phyloP scores from a whole-genome alignment of 2,329 filamentous ascomycete species.

The Fusarium multiceps region DNA sequence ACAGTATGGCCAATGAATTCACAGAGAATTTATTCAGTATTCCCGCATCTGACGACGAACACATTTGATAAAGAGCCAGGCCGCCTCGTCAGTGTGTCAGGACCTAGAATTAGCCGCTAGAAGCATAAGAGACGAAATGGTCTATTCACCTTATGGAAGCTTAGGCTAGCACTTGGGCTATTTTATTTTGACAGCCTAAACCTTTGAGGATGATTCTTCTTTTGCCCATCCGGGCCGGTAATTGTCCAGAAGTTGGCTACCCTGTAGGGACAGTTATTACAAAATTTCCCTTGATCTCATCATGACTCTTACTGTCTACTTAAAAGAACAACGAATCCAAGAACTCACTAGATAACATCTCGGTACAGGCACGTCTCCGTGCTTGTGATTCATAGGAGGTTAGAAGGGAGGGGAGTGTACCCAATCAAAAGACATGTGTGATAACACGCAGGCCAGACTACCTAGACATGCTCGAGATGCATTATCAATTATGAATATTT shows the following conservation, averaged over 20 bases:
- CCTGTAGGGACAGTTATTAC: too few species aligned
- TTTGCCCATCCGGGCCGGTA: too few species aligned
- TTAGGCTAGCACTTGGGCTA: too few species aligned
- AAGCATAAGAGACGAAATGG: too few species aligned
- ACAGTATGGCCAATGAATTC: constrained; percentile 48
- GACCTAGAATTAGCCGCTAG: too few species aligned
- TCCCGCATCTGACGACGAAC: constrained; percentile 22
- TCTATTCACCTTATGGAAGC: too few species aligned
- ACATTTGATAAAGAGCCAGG: constrained; percentile 14
- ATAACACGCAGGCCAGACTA: neutral
- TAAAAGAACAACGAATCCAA: neutral
- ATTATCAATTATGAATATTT: neutral
- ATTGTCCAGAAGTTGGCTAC: too few species aligned
- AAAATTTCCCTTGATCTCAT: too few species aligned
- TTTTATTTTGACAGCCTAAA: neutral
- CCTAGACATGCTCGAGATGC: neutral
- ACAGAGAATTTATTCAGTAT: constrained; percentile 46
- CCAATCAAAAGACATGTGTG: neutral
- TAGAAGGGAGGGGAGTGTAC: neutral
- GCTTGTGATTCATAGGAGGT: neutral
- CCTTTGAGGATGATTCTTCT: too few species aligned
- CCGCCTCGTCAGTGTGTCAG: too few species aligned
- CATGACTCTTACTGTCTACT: too few species aligned
- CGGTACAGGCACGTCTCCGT: neutral
- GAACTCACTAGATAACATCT: neutral